phyloP scores from a whole-genome alignment of 2,329 filamentous ascomycete genomes.

The Pseudogymnoascus sp. region DNA sequence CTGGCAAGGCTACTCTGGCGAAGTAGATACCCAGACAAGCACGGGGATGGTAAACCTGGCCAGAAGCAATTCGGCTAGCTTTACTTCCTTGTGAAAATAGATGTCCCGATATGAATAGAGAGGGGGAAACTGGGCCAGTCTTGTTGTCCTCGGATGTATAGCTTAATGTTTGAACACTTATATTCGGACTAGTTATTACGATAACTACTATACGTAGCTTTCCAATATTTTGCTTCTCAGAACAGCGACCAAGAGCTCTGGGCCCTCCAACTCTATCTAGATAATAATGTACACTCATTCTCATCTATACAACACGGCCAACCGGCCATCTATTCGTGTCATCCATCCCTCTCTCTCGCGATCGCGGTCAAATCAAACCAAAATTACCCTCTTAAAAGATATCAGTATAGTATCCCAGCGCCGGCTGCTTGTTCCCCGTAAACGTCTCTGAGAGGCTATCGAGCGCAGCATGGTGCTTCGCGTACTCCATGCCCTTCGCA shows the following conservation, averaged over 20 bases:
- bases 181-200: conserved; percentile 1
- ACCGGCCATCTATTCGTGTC: background rate
- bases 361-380: background rate
- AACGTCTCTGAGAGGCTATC: conserved; percentile 40
- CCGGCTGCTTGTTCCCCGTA: conserved; percentile 25
- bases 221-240: conserved; percentile 2
- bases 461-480: conserved; percentile 47
- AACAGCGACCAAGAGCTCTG: conserved; percentile 5
- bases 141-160: conserved; percentile 1
- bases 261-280: conserved; percentile 5
- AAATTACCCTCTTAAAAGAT: conserved; percentile 14
- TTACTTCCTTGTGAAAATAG: background rate
- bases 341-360: background rate
- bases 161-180: conserved; percentile 1
- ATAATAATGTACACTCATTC: conserved; percentile 7
- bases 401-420: conserved; percentile 27
- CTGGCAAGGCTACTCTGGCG: conserved; percentile 8
- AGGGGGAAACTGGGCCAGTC: background rate
- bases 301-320: background rate
- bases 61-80: background rate
- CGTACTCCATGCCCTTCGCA: conserved; percentile 46
- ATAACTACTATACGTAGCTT: conserved; percentile 2
- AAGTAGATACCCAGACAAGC: background rate
- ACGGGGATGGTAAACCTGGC: background rate
- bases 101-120: background rate